Evolutionary conservation across 257 asterid genomes (phyloP), one percentile per base, ranked within the genome.

Genomic region (Solanum neorickii): DNA sequence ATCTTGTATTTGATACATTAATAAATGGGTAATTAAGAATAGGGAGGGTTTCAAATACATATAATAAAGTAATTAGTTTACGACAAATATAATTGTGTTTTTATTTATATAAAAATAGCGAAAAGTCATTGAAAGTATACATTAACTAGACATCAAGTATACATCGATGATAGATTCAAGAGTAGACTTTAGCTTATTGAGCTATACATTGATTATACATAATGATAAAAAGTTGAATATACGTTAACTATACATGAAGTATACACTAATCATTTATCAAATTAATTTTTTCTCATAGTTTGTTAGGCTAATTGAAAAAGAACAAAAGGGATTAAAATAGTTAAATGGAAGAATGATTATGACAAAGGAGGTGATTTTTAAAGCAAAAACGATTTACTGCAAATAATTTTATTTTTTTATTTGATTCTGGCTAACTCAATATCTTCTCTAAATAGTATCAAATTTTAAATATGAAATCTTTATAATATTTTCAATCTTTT

Each of bases 211-310:
- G 23, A 52, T 18, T 16, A 52, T 52, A 52, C 10, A 52, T 52
- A 16, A 52, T 52, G 60, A 52, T 52, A 49, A 49, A 49, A 15
- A 15, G 60, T 15, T 15, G 0, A 49, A 15, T 49, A 52, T 52
- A 52, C 0, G 0, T 52, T 52, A 6, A 16, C 62, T 52, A 49
- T 6, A 47, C 2, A 52, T 6, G n/a, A 18, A 0, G n/a, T 52
- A 52, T 16, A 52, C 62, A 18, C 4, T 6, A 10, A 52, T 10
- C 20, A 56, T 56, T 56, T 56, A 56, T 56, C 1, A 23, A 56
- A 56, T 7, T 56, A 3, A 1, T 18, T 0, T 56, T 18, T 56
- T 56, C 3, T 56, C 0, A 56, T 0, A 7, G 0, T 56, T 52
- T 52, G 10, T 52, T 56, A 56, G 65, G 11, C n/a, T 56, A 56